A percentile compares a stretch with the other conserved stretches of the same genome.
Evolutionary conservation across 192 early-diverging fungal genomes (phyloP).

Genomic region (Entomortierella parvispora): DNA sequence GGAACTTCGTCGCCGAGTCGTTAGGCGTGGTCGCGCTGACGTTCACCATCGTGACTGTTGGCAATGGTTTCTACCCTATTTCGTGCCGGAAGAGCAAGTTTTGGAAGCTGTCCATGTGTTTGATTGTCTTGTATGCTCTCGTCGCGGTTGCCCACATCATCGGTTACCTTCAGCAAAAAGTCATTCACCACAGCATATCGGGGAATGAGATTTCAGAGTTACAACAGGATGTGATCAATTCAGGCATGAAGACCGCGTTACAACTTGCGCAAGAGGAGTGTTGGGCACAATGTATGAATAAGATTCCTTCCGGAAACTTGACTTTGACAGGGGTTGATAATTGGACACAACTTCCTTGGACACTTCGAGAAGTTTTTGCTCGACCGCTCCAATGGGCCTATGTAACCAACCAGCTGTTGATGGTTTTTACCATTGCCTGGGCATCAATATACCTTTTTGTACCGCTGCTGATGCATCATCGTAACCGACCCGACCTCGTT

Average conservation of each 20-base stretch:
- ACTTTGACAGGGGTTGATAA: constrained; percentile 1
- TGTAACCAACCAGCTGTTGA: constrained; percentile 18
- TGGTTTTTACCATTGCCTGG: constrained; percentile 24
- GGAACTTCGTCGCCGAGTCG: constrained; percentile 32
- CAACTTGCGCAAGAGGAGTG: too few species aligned
- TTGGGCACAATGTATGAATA: background rate
- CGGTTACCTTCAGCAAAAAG: constrained; percentile 15
- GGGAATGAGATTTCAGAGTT: background rate
- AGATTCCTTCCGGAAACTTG: background rate
- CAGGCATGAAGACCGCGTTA: background rate
- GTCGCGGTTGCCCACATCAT: constrained; percentile 10
- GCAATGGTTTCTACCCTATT: constrained; percentile 41
- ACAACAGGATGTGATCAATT: background rate
- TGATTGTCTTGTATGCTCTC: constrained; percentile 11
- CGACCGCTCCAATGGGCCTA: constrained; percentile 6
- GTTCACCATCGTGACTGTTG: constrained; percentile 23
- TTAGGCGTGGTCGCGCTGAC: constrained; percentile 11
- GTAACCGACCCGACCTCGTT: constrained; percentile 10
- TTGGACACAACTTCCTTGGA: constrained; percentile 1
- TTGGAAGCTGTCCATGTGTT: constrained; percentile 19
- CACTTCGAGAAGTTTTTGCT: background rate
- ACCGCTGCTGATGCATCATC: constrained; percentile 27
- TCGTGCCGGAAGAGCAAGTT: constrained; percentile 10
- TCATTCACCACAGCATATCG: background rate
- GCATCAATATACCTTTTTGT: constrained; percentile 35